Percentiles rank a stretch among this genome's conserved stretches.
Evolutionary conservation across 768 basidiomycete species (phyloP).

Genomic region (Holtermannia corniformis): DNA sequence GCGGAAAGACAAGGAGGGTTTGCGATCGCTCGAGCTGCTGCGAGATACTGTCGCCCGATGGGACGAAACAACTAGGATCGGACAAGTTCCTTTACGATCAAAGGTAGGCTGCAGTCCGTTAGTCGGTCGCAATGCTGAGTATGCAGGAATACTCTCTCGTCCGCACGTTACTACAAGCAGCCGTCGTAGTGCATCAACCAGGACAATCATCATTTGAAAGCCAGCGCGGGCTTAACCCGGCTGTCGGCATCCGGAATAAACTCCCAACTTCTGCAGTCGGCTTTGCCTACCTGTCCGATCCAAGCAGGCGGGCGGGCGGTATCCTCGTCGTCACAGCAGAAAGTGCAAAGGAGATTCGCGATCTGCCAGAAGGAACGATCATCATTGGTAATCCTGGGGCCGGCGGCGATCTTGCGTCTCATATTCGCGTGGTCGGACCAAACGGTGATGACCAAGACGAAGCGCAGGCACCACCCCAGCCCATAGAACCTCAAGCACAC

Average conservation of each 20-base stretch:
- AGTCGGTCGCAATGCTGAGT: slow-evolving; percentile 1
- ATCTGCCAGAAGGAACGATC: slow-evolving; percentile 14
- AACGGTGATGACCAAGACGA: not conserved
- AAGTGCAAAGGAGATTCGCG: slow-evolving; percentile 14
- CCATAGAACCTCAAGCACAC: no score
- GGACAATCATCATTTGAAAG: slow-evolving; percentile 7
- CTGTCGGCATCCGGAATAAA: slow-evolving; percentile 11
- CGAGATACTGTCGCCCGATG: slow-evolving; percentile 7
- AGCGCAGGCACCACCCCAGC: not conserved
- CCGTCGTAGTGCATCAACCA: no score
- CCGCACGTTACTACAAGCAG: slow-evolving; percentile 2
- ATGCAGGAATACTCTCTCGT: slow-evolving; percentile 6
- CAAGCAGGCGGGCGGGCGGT: slow-evolving; percentile 10
- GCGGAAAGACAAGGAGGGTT: slow-evolving; percentile 12
- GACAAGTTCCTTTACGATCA: slow-evolving; percentile 8
- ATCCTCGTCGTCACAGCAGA: slow-evolving; percentile 12
- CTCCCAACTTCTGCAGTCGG: slow-evolving; percentile 11
- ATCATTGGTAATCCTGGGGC: slow-evolving; percentile 9
- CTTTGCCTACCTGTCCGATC: slow-evolving; percentile 12
- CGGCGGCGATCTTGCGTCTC: not conserved
- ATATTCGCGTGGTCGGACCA: not conserved
- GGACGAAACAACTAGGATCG: not conserved
- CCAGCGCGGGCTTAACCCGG: slow-evolving; percentile 11
- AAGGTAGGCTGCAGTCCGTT: not conserved
- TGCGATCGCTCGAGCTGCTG: slow-evolving; percentile 8